Conservation (phyloP, 208 protist genomes). For the Acanthamoeba polyphaga region DNA sequence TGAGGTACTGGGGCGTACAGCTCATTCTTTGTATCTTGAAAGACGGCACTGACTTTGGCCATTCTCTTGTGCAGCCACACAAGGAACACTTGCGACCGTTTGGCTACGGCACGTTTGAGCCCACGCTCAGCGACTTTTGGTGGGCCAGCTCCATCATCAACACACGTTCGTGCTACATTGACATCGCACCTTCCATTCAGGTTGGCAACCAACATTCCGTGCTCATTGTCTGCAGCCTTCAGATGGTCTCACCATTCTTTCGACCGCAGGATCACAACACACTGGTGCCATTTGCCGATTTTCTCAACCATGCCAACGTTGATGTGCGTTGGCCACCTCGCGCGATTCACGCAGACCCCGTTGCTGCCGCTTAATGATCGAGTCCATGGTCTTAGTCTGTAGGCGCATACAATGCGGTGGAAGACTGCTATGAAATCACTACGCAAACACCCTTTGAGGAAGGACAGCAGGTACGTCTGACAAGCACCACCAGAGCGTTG, state of each 20-base stretch:
- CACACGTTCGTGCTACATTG: constrained; percentile 43
- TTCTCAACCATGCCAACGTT: constrained; percentile 47
- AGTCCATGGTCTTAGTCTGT: neutral
- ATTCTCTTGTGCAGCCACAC: neutral
- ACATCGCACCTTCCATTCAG: neutral
- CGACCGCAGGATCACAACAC: neutral
- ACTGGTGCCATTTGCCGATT: constrained; percentile 40
- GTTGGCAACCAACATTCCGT: neutral
- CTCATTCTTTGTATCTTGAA: too few relatives aligned
- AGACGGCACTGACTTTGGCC: too few relatives aligned
- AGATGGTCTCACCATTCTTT: neutral
- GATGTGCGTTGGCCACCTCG: neutral
- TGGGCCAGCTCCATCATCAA: constrained; percentile 31
- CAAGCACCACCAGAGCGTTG: too few relatives aligned
- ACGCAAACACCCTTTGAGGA: neutral
- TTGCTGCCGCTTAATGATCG: too few relatives aligned
- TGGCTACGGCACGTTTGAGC: neutral
- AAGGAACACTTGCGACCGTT: neutral
- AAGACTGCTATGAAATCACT: neutral
- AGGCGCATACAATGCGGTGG: neutral
- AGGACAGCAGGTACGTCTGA: neutral
- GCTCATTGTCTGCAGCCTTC: neutral
- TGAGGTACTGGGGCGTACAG: neutral
- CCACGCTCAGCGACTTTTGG: neutral
- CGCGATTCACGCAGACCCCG: too few relatives aligned